Percentiles rank a stretch among this genome's conserved stretches.
Conservation (phyloP, 1,284 basidiomycete species). For the Ceratorhiza oryzae-sativae region DNA sequence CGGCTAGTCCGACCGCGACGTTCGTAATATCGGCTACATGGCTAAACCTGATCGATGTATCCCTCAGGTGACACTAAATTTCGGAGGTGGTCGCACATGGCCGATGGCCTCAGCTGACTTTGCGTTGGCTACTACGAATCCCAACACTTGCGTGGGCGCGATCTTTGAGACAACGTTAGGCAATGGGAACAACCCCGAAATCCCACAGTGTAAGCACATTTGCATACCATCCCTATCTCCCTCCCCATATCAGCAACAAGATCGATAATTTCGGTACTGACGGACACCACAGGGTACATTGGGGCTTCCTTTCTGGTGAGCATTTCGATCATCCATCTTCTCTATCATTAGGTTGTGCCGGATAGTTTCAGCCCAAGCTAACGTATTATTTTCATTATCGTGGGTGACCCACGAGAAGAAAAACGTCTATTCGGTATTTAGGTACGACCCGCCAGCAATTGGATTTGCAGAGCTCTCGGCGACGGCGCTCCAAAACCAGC, state of each 20-base stretch:
- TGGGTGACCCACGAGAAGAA: constrained; percentile 58
- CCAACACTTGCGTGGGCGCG: constrained; percentile 38
- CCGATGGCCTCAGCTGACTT: constrained; percentile 42
- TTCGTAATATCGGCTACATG: constrained; percentile 10
- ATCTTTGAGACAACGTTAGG: constrained; percentile 46
- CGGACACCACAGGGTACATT: constrained; percentile 36
- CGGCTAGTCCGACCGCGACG: background rate
- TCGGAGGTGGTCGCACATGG: constrained; percentile 39
- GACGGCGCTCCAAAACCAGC: constrained; percentile 28
- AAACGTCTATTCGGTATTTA: constrained; percentile 89
- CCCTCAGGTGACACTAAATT: constrained; percentile 31
- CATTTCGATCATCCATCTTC: background rate
- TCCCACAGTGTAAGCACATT: constrained; percentile 35
- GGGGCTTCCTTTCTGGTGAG: constrained; percentile 42
- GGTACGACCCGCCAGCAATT: constrained; percentile 75
- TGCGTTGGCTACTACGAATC: constrained; percentile 9
- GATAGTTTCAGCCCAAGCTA: background rate
- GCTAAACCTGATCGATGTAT: constrained; percentile 13
- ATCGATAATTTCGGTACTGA: background rate
- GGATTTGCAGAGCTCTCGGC: constrained; percentile 71
- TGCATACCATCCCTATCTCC: background rate
- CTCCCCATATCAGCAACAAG: background rate
- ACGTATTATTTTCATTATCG: background rate
- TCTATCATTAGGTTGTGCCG: background rate
- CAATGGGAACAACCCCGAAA: constrained; percentile 12